A percentile compares a stretch with the other conserved stretches of the same genome.
Conservation (phyloP, 2,329 filamentous ascomycete genomes). For the Blumeria hordei region DNA sequence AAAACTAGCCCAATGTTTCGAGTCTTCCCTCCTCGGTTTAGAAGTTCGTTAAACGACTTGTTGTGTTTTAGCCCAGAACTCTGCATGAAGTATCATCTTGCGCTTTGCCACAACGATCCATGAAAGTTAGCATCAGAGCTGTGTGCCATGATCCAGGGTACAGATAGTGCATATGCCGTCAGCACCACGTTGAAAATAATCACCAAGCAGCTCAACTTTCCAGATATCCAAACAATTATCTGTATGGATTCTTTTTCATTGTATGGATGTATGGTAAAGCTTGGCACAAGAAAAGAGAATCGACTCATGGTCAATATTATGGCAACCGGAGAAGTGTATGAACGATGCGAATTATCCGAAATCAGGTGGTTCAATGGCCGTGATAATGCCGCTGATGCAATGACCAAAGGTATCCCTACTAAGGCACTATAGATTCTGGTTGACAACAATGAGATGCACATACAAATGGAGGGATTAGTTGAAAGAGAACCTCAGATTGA, state of each 20-base stretch:
- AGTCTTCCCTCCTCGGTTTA: no score
- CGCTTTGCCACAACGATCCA: no score
- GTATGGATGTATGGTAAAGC: not conserved
- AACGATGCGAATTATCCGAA: not conserved
- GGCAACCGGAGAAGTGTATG: not conserved
- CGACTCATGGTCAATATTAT: not conserved
- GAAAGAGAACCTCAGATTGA: not conserved
- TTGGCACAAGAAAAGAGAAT: not conserved
- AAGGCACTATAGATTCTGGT: not conserved
- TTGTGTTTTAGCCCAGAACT: no score
- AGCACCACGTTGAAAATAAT: no score
- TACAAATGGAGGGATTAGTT: not conserved
- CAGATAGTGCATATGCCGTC: no score
- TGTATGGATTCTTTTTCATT: not conserved
- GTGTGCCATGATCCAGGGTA: no score
- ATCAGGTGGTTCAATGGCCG: not conserved
- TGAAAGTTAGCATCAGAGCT: no score
- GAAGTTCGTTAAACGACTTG: no score
- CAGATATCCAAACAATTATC: not conserved
- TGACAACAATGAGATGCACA: not conserved
- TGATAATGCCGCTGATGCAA: not conserved
- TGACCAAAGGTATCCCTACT: not conserved
- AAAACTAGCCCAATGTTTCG: no score
- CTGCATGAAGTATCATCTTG: no score
- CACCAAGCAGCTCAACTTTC: not conserved